A percentile compares a stretch with the other conserved stretches of the same genome.
Conservation (phyloP, 768 basidiomycete genomes). For the Amanita rimosa region DNA sequence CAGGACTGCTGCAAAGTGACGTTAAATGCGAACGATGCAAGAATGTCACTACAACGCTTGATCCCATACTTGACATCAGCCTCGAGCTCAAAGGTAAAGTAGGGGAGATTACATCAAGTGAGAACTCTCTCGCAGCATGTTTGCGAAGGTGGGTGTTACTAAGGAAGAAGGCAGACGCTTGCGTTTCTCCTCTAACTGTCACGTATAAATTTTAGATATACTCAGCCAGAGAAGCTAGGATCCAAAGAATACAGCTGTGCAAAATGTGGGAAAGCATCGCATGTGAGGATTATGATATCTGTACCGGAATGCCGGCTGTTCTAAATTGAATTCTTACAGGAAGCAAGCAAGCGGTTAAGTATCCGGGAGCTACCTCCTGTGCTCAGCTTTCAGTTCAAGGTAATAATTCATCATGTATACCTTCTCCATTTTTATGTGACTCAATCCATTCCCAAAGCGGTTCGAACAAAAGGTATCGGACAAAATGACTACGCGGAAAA, state of each 20-base stretch:
- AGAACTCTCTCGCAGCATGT: slow-evolving; percentile 65
- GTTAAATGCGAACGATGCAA: slow-evolving; percentile 83
- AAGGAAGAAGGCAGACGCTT: neutral
- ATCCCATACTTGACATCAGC: slow-evolving; percentile 87
- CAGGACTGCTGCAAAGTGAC: slow-evolving; percentile 79
- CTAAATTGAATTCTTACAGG: slow-evolving; percentile 24
- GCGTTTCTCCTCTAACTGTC: slow-evolving; percentile 4
- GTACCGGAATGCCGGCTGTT: neutral
- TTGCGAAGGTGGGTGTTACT: slow-evolving; percentile 46
- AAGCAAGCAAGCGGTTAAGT: slow-evolving; percentile 77
- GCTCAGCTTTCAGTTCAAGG: slow-evolving; percentile 93
- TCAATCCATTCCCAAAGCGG: slow-evolving; percentile 39
- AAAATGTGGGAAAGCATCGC: slow-evolving; percentile 65
- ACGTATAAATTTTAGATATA: slow-evolving; percentile 49
- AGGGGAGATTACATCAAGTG: slow-evolving; percentile 25
- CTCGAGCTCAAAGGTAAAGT: slow-evolving; percentile 52
- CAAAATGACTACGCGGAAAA: slow-evolving; percentile 63
- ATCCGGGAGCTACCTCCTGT: slow-evolving; percentile 82
- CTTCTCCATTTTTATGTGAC: neutral
- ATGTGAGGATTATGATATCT: slow-evolving; percentile 27
- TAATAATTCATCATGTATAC: slow-evolving; percentile 14
- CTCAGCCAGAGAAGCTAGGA: slow-evolving; percentile 75
- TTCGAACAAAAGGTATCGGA: slow-evolving; percentile 82
- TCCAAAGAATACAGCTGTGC: slow-evolving; percentile 76
- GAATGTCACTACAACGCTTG: slow-evolving; percentile 65